These are phyloP conservation scores for Gynostemma pentaphyllum DNA, from an alignment of 306 rosid genomes.

Conservation along the genomic window DNA sequence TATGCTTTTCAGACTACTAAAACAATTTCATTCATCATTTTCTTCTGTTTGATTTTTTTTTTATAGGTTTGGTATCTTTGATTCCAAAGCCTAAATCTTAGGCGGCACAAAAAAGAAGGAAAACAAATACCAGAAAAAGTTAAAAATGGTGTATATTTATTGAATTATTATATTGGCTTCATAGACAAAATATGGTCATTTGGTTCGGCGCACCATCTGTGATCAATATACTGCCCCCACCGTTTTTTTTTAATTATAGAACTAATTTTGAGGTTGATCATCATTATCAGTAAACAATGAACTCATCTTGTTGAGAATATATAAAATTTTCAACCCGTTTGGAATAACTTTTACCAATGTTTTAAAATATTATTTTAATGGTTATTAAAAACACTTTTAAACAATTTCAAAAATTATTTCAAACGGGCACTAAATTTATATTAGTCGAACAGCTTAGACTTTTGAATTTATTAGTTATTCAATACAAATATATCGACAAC, in stretches of 20 bases:
- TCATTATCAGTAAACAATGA: neutral
- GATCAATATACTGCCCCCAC: too few species aligned
- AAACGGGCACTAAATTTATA: too few species aligned
- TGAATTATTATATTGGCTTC: neutral
- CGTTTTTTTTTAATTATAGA: neutral
- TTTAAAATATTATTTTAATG: too few species aligned
- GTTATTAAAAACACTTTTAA: too few species aligned
- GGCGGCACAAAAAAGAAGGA: neutral
- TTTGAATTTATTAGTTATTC: too few species aligned
- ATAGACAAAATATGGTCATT: neutral
- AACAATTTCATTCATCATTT: neutral
- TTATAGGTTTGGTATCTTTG: neutral
- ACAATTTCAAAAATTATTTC: too few species aligned
- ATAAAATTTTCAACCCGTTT: too few species aligned
- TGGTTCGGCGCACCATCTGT: conserved; percentile 3
- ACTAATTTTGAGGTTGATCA: neutral
- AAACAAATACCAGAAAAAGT: neutral
- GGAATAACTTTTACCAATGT: too few species aligned
- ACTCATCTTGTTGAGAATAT: too few species aligned
- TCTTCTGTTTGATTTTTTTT: neutral
- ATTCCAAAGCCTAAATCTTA: neutral
- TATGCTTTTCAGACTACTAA: too few species aligned
- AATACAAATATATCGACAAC: too few species aligned
- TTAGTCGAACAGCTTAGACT: too few species aligned
- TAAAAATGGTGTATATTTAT: neutral